Evolutionary conservation across 495 filamentous ascomycete genomes (phyloP).

Genomic region (Rhypophila decipiens): DNA sequence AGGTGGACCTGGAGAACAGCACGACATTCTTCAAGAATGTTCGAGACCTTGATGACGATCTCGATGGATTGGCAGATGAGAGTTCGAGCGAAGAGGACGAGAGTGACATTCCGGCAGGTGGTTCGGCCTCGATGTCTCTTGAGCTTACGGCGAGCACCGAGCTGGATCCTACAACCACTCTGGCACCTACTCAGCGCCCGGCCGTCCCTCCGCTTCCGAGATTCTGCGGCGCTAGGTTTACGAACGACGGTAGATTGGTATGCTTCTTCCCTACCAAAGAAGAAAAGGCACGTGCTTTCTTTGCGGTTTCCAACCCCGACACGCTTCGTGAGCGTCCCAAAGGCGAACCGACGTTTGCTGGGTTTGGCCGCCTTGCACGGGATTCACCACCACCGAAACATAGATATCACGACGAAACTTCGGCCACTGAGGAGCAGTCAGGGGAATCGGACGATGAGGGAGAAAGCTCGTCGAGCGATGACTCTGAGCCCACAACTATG

Average conservation of each 20-base stretch:
- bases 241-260: constrained; percentile 68
- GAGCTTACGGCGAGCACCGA: constrained; percentile 46
- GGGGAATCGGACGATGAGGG: constrained; percentile 54
- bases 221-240: constrained; percentile 70
- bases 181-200: constrained; percentile 58
- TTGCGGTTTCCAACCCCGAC: constrained; percentile 53
- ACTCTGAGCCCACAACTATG: constrained; percentile 63
- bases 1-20: constrained; percentile 69
- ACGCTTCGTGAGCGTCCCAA: constrained; percentile 56
- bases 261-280: constrained; percentile 85
- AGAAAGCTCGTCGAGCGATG: constrained; percentile 61
- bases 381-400: constrained; percentile 42
- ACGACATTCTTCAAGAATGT: constrained; percentile 62
- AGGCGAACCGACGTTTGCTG: constrained; percentile 70
- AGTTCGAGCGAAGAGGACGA: constrained; percentile 88
- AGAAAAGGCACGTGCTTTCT: constrained; percentile 58
- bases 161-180: constrained; percentile 38
- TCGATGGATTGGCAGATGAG: constrained; percentile 50
- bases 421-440: constrained; percentile 42
- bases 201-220: constrained; percentile 71
- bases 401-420: constrained; percentile 45
- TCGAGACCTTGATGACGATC: constrained; percentile 55
- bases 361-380: constrained; percentile 70
- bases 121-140: constrained; percentile 50
- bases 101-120: constrained; percentile 46